Evolutionary conservation across 2,329 filamentous ascomycete genomes (phyloP), one percentile per base, ranked within the genome.

Genomic region (Botrytis cinerea): DNA sequence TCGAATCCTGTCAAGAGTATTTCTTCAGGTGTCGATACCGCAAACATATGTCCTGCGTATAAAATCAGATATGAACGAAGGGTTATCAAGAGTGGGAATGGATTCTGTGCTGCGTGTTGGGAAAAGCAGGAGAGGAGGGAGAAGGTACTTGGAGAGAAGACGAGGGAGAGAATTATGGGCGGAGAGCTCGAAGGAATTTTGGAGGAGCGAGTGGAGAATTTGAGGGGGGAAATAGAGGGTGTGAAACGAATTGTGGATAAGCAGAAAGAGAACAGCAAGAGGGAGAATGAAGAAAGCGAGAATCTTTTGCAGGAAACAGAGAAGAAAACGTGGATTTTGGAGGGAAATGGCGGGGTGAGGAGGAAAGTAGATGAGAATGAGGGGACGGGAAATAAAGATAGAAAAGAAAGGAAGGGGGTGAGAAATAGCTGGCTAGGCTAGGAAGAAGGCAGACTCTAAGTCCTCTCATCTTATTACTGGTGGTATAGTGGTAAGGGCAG

Each of bases 41-140:
- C 5, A 35, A 18, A 28, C 18, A 20, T 5, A 7, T 68, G 66
- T 57, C 35, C 48, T 1, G 48, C 16, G 6, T 43, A 68, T 4
- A 57, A 32, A 10, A 18, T 32, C 14, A 43, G 1, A n/a, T 57
- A 57, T 9, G 67, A 70, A 22, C 32, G 67, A 10, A 46, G 40
- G 18, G 9, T 60, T 25, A 70, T 70, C 1, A n/a, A 35, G 9
- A 70, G 51, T n/a, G 67, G 67, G n/a, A 70, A 70, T 61, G 67
- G 67, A 22, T 20, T 61, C 25, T 70, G 67, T 46, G 54, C 67
- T 18, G 18, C 14, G n/a, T 63, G 59, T 66, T 40, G 70, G 57
- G 70, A 18, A n/a, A 2, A 16, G 4, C 4, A 38, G 25, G 32
- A 38, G 45, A 46, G 16, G 46, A 28, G 10, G 16, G 38, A 38